phyloP scores from a whole-genome alignment of 2,329 filamentous ascomycete species.

The Apiospora aurea region DNA sequence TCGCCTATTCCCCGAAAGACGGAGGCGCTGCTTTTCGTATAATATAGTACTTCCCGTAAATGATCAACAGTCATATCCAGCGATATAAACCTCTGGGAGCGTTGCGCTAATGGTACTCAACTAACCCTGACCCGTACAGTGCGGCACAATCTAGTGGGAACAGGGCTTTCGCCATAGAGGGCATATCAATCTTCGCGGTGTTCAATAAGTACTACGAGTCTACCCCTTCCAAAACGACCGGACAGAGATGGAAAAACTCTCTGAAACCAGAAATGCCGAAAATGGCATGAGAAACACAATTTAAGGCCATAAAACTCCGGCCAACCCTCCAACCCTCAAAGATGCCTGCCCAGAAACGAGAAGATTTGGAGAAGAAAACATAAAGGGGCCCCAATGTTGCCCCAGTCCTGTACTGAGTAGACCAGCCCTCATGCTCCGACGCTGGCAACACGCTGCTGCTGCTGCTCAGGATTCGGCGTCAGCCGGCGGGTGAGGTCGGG shows the following conservation, averaged over 20 bases:
- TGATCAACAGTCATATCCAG: no score
- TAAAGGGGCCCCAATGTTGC: neutral
- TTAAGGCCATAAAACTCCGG: neutral
- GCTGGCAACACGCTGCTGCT: slow-evolving; percentile 36
- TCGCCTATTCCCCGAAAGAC: neutral
- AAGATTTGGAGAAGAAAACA: neutral
- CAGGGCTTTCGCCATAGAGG: no score
- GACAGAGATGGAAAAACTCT: neutral
- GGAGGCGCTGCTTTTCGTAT: no score
- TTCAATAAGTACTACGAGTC: neutral
- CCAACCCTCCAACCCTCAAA: neutral
- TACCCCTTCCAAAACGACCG: neutral
- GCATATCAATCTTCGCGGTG: neutral
- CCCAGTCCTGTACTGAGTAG: neutral
- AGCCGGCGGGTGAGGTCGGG: slow-evolving; percentile 47
- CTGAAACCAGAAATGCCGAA: neutral
- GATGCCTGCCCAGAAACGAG: neutral
- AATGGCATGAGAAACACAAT: neutral
- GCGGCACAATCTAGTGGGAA: no score
- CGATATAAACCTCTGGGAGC: no score
- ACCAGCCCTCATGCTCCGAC: slow-evolving; percentile 37
- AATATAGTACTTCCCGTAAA: no score
- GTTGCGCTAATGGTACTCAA: no score
- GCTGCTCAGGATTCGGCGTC: slow-evolving; percentile 43
- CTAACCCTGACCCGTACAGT: no score